phyloP scores from a whole-genome alignment of 2,329 filamentous ascomycete species.

The Polychaeton citri region DNA sequence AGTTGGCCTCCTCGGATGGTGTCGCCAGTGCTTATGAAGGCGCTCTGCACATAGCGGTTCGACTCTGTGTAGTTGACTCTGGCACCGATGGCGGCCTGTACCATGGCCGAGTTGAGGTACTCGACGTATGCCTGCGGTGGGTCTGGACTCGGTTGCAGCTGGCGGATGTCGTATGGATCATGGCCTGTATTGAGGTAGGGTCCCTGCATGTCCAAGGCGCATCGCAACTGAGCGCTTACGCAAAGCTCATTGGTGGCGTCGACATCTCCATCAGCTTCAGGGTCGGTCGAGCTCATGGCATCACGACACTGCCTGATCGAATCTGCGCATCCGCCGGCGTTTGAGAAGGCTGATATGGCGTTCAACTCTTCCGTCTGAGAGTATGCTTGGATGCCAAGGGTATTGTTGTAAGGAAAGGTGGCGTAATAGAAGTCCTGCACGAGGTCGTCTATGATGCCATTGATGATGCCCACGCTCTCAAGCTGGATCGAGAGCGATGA shows the following conservation, averaged over 20 bases:
- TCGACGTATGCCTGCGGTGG: constrained; percentile 33
- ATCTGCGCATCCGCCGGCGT: constrained; percentile 36
- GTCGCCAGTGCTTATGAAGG: constrained; percentile 26
- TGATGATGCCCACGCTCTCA: constrained; percentile 51
- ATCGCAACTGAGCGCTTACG: constrained; percentile 10
- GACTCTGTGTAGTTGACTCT: constrained; percentile 34
- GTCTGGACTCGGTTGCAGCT: constrained; percentile 20
- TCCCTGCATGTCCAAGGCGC: constrained; percentile 2
- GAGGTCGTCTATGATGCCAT: constrained; percentile 54
- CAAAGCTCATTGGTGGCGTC: constrained; percentile 19
- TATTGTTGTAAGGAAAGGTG: constrained; percentile 46
- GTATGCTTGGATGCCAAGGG: constrained; percentile 48
- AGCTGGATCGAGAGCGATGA: constrained; percentile 33
- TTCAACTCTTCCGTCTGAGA: constrained; percentile 27
- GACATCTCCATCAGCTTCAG: constrained; percentile 21
- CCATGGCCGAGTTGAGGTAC: constrained; percentile 35
- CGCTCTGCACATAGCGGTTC: constrained; percentile 25
- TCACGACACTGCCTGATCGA: constrained; percentile 22
- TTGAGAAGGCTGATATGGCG: constrained; percentile 30
- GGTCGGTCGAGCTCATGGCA: constrained; percentile 17
- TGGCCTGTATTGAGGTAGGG: background rate
- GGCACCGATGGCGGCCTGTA: constrained; percentile 37
- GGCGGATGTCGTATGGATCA: constrained; percentile 4
- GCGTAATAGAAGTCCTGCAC: constrained; percentile 45
- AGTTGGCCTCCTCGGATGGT: constrained; percentile 7